Conservation (phyloP, 352 stramenopile species). For the Phytophthora multivora region DNA sequence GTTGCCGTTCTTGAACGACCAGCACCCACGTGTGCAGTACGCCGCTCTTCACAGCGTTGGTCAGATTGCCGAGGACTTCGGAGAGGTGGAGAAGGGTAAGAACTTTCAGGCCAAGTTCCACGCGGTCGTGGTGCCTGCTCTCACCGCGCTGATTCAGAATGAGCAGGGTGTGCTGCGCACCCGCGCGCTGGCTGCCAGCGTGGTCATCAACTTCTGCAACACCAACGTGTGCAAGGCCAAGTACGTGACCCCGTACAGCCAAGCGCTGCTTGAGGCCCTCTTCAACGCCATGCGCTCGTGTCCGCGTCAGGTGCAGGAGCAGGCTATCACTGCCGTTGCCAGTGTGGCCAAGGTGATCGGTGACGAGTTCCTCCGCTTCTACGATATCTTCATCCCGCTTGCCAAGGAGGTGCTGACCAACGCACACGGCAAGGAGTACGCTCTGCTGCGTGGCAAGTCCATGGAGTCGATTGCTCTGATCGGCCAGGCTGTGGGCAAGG, state of each 20-base stretch:
- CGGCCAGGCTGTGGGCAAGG: conserved; percentile 87
- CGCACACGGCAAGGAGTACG: conserved; percentile 76
- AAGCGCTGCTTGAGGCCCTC: conserved; percentile 76
- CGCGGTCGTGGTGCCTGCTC: conserved; percentile 58
- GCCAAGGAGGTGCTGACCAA: conserved; percentile 86
- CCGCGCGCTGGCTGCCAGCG: conserved; percentile 74
- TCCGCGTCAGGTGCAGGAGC: conserved; percentile 85
- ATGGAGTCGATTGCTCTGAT: conserved; percentile 91
- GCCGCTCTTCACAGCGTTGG: conserved; percentile 83
- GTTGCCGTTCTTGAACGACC: conserved; percentile 69
- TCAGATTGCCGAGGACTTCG: conserved; percentile 84
- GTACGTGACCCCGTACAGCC: conserved; percentile 66
- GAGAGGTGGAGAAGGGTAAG: conserved; percentile 83
- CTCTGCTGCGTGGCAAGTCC: conserved; percentile 82
- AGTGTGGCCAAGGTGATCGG: conserved; percentile 87
- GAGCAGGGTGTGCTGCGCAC: conserved; percentile 74
- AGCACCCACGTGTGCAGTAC: conserved; percentile 83
- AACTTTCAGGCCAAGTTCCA: conserved; percentile 90
- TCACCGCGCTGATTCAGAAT: conserved; percentile 69
- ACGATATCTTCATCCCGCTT: conserved; percentile 89
- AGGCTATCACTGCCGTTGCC: conserved; percentile 86
- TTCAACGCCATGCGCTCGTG: conserved; percentile 81
- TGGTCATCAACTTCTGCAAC: conserved; percentile 89
- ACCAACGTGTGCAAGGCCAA: conserved; percentile 83
- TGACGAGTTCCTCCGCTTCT: conserved; percentile 78